These are phyloP conservation scores for Cordyceps militaris DNA, from an alignment of 2,329 filamentous ascomycete species.

Conservation along the genomic window DNA sequence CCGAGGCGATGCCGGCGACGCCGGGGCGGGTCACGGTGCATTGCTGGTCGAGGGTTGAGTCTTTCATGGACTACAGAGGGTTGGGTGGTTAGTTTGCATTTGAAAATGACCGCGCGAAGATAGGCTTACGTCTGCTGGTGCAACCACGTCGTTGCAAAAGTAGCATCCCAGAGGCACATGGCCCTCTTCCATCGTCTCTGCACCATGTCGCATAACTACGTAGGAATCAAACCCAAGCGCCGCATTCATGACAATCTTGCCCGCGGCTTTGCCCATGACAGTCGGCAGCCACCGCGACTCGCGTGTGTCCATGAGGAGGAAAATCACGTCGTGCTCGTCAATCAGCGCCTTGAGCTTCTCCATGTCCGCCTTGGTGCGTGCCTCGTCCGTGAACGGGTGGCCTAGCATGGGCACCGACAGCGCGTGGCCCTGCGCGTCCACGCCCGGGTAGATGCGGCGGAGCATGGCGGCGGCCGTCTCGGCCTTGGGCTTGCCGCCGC, in stretches of 20 bases:
- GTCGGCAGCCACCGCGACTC: conserved; percentile 95
- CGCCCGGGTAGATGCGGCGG: conserved; percentile 81
- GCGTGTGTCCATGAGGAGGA: conserved; percentile 93
- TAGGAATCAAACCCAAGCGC: conserved; percentile 95
- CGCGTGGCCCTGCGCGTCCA: conserved; percentile 71
- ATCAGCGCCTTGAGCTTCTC: conserved; percentile 68
- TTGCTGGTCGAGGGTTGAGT: conserved; percentile 93
- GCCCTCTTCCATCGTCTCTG: conserved; percentile 49
- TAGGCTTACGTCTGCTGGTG: conserved; percentile 77
- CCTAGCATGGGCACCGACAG: conserved; percentile 93
- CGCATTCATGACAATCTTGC: conserved; percentile 95
- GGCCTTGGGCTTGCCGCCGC: conserved; percentile 81
- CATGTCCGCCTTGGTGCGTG: conserved; percentile 64
- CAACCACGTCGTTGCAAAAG: conserved; percentile 97
- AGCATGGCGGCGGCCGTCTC: conserved; percentile 71
- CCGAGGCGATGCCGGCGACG: conserved; percentile 85
- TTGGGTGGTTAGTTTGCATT: conserved; percentile 7
- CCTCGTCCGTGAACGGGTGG: conserved; percentile 72
- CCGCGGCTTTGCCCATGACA: conserved; percentile 85
- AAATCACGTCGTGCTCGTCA: conserved; percentile 81
- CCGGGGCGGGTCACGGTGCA: conserved; percentile 95
- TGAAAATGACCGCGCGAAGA: not conserved
- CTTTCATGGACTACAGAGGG: conserved; percentile 68
- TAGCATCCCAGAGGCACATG: conserved; percentile 80
- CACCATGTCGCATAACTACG: conserved; percentile 92